Percentiles rank a stretch among this genome's conserved stretches.
These are phyloP conservation scores for Fusarium torreyae DNA, from an alignment of 2,329 filamentous ascomycete genomes.

Conservation along the genomic window DNA sequence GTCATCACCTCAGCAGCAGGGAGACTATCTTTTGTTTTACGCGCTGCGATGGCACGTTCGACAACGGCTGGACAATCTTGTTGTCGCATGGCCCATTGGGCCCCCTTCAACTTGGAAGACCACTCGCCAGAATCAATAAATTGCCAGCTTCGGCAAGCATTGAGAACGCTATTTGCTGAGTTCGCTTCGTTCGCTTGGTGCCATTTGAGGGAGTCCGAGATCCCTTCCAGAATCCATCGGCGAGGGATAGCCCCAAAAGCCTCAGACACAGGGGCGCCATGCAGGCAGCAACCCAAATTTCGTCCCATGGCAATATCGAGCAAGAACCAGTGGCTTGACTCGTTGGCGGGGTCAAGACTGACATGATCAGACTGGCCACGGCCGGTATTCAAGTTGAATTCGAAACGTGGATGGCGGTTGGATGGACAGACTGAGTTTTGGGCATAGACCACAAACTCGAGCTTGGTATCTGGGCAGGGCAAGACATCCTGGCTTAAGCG, in stretches of 20 bases:
- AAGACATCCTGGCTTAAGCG: background rate
- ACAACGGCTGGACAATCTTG: background rate
- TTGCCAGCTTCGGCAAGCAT: conserved; percentile 16
- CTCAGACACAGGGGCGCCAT: background rate
- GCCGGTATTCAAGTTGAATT: conserved; percentile 31
- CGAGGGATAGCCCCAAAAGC: conserved; percentile 1
- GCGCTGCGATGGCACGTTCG: background rate
- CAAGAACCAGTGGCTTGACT: conserved; percentile 29
- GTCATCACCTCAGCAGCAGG: background rate
- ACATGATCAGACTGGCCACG: conserved; percentile 11
- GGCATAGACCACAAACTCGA: conserved; percentile 27
- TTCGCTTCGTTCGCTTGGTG: conserved; percentile 8
- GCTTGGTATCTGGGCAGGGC: conserved; percentile 18
- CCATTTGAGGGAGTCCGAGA: conserved; percentile 19
- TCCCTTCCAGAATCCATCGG: conserved; percentile 7
- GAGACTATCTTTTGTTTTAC: background rate
- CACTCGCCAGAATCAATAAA: background rate
- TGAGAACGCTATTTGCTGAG: conserved; percentile 8
- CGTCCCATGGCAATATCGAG: conserved; percentile 26
- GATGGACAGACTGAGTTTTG: background rate
- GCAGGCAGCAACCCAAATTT: conserved; percentile 3
- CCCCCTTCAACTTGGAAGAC: background rate
- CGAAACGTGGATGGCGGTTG: conserved; percentile 16
- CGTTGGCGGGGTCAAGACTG: conserved; percentile 7
- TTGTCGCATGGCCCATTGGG: background rate